Base-by-base conservation (phyloP, 306 rosid species). In the Oemleria cerasiformis region DNA sequence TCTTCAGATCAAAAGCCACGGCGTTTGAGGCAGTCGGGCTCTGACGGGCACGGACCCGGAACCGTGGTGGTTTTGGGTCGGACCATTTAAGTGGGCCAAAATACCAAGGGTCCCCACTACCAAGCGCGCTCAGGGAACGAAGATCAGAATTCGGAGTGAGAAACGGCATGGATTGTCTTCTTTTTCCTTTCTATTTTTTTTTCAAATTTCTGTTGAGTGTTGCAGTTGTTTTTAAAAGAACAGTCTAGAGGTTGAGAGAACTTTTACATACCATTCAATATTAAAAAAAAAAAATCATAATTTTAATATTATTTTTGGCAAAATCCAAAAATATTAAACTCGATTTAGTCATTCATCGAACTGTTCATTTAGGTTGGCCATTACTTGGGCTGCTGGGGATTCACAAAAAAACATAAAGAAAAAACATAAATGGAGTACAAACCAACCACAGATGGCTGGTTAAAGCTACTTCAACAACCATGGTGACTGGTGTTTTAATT, bases 21-120 rank as follows among this genome's bases (percentile, higher is more conserved):
- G 81, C 63, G 47, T 39, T 8, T 30, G 62, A 21, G 54, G 66
- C 42, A 21, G 61, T 9, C 64, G 63, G 70, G 60, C 17, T 25
- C 13, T 50, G 73, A 15, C 63, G 63, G 12, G 25, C 21, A 45
- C 39, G 57, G 42, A 39, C 55, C 30, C 57, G 63, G 1, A 12
- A 42, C 11, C 15, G 34, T 2, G 39, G 59, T 44, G 48, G 40
- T 23, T 59, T 73, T 81, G 71, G 88, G 75, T 84, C 79, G 84
- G 86, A 45, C 38, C 50, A 30, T 40, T 71, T 74, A 40, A 40
- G 8, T 9, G 75, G 84, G 73, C 25, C 17, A 30, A 21, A 5
- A 56, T 4, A 57, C 39, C 48, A 17, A 17, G 61, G 73, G 63
- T 57, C 39, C 60, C 72, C 5, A 11, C 43, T 8, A 12, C 36